Base-by-base conservation (phyloP, 2,329 filamentous ascomycete species). In the Trichophyton schoenleinii region DNA sequence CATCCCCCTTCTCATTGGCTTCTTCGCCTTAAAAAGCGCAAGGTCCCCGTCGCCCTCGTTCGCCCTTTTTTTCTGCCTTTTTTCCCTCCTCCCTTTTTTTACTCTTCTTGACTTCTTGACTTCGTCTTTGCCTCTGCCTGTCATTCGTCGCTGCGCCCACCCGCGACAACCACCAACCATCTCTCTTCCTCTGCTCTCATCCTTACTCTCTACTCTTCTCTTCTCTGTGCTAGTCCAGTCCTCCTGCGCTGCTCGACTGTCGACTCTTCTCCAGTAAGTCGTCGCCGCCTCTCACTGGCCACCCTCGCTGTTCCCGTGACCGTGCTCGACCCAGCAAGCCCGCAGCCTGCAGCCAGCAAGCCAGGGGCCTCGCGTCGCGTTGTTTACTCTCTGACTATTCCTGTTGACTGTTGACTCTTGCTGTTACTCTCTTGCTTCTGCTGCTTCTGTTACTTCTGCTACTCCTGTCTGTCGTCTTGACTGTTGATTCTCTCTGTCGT, bases 271-370 rank as follows among this genome's bases (percentile, higher is more conserved):
- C 34, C 7, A 8, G 8, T 36, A 11, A 28, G 25, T 28, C 34
- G 22, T 11, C 34, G 22, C 2, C 34, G 34, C 34, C 34, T 36
- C 11, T 36, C 8, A 36, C 34, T 36, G 34, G 34, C 34, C 34
- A 36, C 6, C 44, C 44, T 48, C 25, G 25, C 25, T 18, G 15
- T 36, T 58, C 58, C 60, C 57, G 57, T 63, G 62, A 61, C 62
- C 48, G 62, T 36, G 58, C 49, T 13, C 42, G 36, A 61, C 62
- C 48, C 59, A 55, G 58, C 49, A 11, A 28, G 36, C 8, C 20
- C 34, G 25, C 15, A 22, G 18, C 57, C 44, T 61, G 62, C 60
- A 61, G 52, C 59, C 2, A 20, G 18, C 25, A 28, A 28, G 25
- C 25, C 25, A 28, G 25, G 25, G 25, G 18, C 46, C 8, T 38